Conservation (phyloP, 179 eudicot species). For the Beta lomatogona region DNA sequence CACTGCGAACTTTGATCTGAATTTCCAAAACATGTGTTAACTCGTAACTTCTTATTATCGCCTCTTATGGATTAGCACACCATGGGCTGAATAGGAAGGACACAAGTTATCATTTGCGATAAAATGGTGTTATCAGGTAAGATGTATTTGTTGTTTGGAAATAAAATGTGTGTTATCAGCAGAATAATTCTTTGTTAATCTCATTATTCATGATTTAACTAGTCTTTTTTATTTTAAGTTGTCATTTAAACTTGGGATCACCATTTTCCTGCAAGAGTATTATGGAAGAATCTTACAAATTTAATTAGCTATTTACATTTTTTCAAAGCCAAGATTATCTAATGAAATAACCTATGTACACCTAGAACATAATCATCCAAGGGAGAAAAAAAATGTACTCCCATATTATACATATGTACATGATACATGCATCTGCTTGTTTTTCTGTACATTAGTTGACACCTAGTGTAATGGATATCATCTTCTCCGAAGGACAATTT, state of each 20-base stretch:
- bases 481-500: conserved; percentile 53
- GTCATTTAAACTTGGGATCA: neutral
- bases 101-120: too few relatives aligned
- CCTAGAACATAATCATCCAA: neutral
- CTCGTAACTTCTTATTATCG: too few relatives aligned
- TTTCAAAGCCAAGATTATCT: neutral
- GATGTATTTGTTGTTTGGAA: too few relatives aligned
- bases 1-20: too few relatives aligned
- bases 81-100: too few relatives aligned
- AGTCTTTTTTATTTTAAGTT: too few relatives aligned
- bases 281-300: neutral
- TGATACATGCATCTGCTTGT: neutral
- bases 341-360: neutral
- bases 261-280: neutral
- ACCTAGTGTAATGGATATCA: neutral
- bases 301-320: neutral
- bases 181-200: too few relatives aligned
- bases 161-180: too few relatives aligned
- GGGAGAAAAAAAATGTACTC: neutral
- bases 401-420: neutral
- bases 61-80: too few relatives aligned
- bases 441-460: conserved; percentile 1
- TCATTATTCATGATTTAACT: too few relatives aligned
- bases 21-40: too few relatives aligned
- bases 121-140: too few relatives aligned